Evolutionary conservation across 208 protist species (phyloP).

Genomic region (Naegleria fowleri): DNA sequence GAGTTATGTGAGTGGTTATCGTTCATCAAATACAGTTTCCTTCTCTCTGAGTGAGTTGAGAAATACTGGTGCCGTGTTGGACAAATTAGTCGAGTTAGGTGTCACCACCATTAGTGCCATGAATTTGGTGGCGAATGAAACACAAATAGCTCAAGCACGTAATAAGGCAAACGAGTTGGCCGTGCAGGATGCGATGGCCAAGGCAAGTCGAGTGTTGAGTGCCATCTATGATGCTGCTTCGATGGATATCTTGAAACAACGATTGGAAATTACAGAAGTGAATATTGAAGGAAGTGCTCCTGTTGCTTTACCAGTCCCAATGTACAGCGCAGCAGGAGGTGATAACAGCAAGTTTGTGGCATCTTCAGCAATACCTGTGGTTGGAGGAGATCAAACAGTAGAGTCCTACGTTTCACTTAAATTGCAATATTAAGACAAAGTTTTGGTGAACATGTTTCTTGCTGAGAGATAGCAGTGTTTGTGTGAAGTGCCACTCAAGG

Average conservation of each 20-base stretch:
- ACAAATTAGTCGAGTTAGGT: not conserved
- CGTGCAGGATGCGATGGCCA: not conserved
- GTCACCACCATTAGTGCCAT: not conserved
- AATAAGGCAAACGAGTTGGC: not conserved
- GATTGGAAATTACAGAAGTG: not conserved
- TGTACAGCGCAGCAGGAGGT: not conserved
- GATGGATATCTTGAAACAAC: not conserved
- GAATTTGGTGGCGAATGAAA: not conserved
- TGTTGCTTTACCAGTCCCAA: not conserved
- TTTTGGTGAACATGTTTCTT: too few relatives aligned
- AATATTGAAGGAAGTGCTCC: not conserved
- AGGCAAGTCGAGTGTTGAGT: not conserved
- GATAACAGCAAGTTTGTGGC: not conserved
- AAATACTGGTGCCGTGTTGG: not conserved
- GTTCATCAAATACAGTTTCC: not conserved
- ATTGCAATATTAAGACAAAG: not conserved
- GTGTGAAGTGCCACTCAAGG: too few relatives aligned
- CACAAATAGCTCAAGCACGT: not conserved
- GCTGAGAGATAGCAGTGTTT: too few relatives aligned
- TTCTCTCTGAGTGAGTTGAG: not conserved
- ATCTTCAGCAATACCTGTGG: not conserved
- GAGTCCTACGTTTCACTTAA: not conserved
- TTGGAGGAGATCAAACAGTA: not conserved
- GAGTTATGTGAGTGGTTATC: not conserved
- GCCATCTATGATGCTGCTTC: not conserved